phyloP scores from a whole-genome alignment of 352 stramenopile species.

The Phytophthora multivora region DNA sequence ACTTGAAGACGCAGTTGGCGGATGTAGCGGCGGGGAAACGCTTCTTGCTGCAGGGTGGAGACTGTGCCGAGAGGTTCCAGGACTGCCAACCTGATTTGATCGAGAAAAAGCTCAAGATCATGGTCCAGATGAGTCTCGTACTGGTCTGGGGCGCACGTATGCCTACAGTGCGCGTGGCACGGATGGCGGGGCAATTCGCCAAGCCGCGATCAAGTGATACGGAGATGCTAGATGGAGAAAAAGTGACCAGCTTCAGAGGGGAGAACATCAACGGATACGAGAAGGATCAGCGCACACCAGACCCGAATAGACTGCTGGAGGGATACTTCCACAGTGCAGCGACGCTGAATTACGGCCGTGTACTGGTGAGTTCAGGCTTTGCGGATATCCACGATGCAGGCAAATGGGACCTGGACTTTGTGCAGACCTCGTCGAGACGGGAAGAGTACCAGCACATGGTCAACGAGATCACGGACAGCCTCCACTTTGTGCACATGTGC shows the following conservation, averaged over 20 bases:
- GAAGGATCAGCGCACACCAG: conserved; percentile 91
- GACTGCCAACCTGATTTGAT: conserved; percentile 88
- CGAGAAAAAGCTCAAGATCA: conserved; percentile 94
- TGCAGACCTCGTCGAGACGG: conserved; percentile 93
- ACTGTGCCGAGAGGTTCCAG: conserved; percentile 98
- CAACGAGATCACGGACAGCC: conserved; percentile 95
- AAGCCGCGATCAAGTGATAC: conserved; percentile 96
- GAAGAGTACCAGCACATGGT: conserved; percentile 97
- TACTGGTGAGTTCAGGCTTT: conserved; percentile 95
- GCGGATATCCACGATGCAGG: conserved; percentile 96
- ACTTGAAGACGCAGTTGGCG: conserved; percentile 90
- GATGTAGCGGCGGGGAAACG: conserved; percentile 95
- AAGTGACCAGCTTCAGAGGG: conserved; percentile 95
- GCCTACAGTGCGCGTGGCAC: conserved; percentile 95
- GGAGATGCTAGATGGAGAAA: conserved; percentile 94
- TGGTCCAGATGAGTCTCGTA: conserved; percentile 98
- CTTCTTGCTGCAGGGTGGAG: conserved; percentile 98
- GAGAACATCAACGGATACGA: conserved; percentile 98
- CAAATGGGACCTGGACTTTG: conserved; percentile 98
- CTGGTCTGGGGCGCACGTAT: conserved; percentile 97
- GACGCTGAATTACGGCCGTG: conserved; percentile 97
- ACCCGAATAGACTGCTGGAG: conserved; percentile 94
- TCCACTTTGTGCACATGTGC: conserved; percentile 96
- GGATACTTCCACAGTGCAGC: conserved; percentile 98
- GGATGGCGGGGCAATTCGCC: conserved; percentile 99